Evolutionary conservation across 1,284 basidiomycete species (phyloP).

Genomic region (Irpex rosettiformis): DNA sequence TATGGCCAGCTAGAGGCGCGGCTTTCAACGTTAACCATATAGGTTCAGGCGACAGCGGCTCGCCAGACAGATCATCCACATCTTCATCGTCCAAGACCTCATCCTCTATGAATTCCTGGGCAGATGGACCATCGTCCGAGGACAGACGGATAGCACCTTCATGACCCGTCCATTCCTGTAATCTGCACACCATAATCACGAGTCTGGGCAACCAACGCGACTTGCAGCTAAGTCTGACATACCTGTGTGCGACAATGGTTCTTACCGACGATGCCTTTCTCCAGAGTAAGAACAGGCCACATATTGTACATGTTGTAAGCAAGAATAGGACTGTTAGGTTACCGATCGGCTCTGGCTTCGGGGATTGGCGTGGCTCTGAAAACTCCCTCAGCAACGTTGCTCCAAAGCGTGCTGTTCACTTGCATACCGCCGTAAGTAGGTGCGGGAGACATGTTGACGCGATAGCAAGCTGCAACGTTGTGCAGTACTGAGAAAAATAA

Average conservation of each 20-base stretch:
- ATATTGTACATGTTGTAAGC: conserved; percentile 57
- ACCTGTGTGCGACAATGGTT: conserved; percentile 65
- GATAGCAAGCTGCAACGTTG: too few species aligned
- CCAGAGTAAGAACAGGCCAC: conserved; percentile 64
- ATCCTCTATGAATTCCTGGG: conserved; percentile 60
- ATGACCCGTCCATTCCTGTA: conserved; percentile 51
- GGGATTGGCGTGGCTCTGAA: conserved; percentile 57
- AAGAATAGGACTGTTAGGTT: conserved; percentile 53
- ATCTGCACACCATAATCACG: conserved; percentile 32
- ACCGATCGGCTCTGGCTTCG: conserved; percentile 63
- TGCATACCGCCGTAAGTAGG: not conserved
- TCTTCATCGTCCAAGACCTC: conserved; percentile 54
- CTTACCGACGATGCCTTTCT: conserved; percentile 54
- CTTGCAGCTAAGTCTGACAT: conserved; percentile 22
- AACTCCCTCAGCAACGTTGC: not conserved
- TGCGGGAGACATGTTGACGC: not conserved
- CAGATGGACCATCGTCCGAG: conserved; percentile 67
- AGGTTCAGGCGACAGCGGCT: conserved; percentile 22
- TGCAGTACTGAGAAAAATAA: too few species aligned
- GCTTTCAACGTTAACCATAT: not conserved
- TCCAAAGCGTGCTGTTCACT: not conserved
- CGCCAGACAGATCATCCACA: conserved; percentile 24
- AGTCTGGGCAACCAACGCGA: not conserved
- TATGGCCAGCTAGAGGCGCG: not conserved
- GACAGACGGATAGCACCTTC: conserved; percentile 68